These are phyloP conservation scores for Medicago lupulina DNA, from an alignment of 306 rosid genomes.

Conservation along the genomic window DNA sequence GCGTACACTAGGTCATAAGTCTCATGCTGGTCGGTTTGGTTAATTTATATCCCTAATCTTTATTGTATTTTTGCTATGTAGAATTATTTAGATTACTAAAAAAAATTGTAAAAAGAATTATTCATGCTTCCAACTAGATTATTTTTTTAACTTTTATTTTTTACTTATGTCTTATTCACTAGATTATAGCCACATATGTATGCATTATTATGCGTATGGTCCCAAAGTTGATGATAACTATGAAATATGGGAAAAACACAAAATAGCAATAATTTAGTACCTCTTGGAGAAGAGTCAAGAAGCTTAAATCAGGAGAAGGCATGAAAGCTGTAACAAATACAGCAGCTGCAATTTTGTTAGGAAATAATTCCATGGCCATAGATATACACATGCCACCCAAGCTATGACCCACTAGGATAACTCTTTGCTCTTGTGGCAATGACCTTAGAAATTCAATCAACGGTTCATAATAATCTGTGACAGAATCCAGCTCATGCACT, in stretches of 20 bases:
- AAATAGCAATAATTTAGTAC: background rate
- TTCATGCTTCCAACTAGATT: no score
- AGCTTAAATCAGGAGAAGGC: slow-evolving; percentile 45
- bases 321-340: slow-evolving; percentile 50
- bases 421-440: slow-evolving; percentile 47
- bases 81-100: no score
- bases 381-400: slow-evolving; percentile 55
- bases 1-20: no score
- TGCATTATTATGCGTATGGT: no score
- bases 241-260: background rate
- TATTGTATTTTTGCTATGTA: no score
- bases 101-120: no score
- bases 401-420: slow-evolving; percentile 68
- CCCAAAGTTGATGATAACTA: no score
- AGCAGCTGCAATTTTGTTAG: slow-evolving; percentile 53
- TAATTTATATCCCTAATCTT: no score
- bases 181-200: no score
- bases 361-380: slow-evolving; percentile 67
- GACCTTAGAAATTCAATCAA: slow-evolving; percentile 49
- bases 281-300: background rate
- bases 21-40: no score
- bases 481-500: slow-evolving; percentile 41
- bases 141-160: no score
- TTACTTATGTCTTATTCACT: no score
- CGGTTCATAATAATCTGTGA: slow-evolving; percentile 54